Percentiles rank a stretch among this genome's conserved stretches.
phyloP scores from a whole-genome alignment of 768 basidiomycete genomes.

The Phanerochaete carnosa region DNA sequence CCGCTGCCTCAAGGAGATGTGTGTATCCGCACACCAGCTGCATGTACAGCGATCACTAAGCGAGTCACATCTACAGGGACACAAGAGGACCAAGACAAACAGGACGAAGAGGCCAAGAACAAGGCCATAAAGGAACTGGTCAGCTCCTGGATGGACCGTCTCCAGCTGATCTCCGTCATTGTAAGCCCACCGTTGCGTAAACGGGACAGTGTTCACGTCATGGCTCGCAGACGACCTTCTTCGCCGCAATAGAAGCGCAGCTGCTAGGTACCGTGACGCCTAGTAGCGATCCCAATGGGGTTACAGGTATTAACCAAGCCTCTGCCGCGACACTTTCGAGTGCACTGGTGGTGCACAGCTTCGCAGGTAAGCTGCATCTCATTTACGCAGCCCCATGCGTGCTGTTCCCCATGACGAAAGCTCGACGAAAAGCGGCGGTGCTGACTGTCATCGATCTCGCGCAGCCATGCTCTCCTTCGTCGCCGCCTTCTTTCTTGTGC shows the following conservation, averaged over 20 bases:
- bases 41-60: no score
- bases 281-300: slow-evolving; percentile 7
- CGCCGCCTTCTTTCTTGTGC: slow-evolving; percentile 52
- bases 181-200: slow-evolving; percentile 29
- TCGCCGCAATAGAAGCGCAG: slow-evolving; percentile 55
- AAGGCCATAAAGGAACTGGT: slow-evolving; percentile 49
- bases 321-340: slow-evolving; percentile 47
- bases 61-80: slow-evolving; percentile 28
- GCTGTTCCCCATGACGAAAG: no score
- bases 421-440: no score
- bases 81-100: slow-evolving; percentile 46
- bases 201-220: neutral
- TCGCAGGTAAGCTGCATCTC: slow-evolving; percentile 38
- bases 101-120: slow-evolving; percentile 42
- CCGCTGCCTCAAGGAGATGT: neutral
- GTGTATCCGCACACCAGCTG: no score
- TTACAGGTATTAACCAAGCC: slow-evolving; percentile 3
- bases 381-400: no score
- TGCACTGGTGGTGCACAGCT: slow-evolving; percentile 52
- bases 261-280: slow-evolving; percentile 46
- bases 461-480: slow-evolving; percentile 46
- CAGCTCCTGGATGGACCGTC: slow-evolving; percentile 58
- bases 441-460: no score
- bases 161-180: slow-evolving; percentile 59
- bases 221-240: slow-evolving; percentile 33